phyloP scores from a whole-genome alignment of 23 red algal species.

The Gracilaria domingensis region DNA sequence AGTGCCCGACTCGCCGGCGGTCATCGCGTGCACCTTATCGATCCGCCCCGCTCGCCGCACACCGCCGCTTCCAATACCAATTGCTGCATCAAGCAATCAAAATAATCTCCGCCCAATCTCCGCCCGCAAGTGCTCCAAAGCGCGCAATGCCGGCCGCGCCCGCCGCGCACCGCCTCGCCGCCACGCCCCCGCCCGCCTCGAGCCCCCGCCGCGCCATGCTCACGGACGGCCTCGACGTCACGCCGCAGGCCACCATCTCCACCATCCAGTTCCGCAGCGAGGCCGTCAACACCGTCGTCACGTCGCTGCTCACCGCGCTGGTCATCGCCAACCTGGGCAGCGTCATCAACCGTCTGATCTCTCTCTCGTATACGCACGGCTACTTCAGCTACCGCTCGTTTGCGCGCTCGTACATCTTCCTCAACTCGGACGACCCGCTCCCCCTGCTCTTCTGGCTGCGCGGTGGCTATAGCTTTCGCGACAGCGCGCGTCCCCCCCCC shows the following conservation, averaged over 20 bases:
- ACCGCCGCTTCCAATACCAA: no score
- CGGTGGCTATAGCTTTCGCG: not conserved
- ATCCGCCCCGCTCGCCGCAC: no score
- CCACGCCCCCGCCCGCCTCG: no score
- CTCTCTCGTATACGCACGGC: not conserved
- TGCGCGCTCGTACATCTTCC: slow-evolving; percentile 22
- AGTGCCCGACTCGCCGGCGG: no score
- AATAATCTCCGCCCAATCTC: no score
- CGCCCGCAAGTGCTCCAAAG: no score
- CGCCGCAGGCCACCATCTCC: slow-evolving; percentile 16
- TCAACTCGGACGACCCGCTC: slow-evolving; percentile 29
- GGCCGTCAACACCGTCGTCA: slow-evolving; percentile 15
- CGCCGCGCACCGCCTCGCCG: no score
- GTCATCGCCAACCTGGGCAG: slow-evolving; percentile 21
- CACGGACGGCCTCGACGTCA: slow-evolving; percentile 11
- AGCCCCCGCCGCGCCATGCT: no score
- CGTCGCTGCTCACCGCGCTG: slow-evolving; percentile 41
- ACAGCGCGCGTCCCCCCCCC: not conserved
- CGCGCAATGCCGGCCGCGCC: no score
- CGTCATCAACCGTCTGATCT: slow-evolving; percentile 10
- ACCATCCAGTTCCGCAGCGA: slow-evolving; percentile 43
- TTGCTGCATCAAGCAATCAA: no score
- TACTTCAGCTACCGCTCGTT: slow-evolving; percentile 22
- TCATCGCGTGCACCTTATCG: no score
- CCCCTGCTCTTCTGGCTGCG: slow-evolving; percentile 4